Evolutionary conservation across 306 rosid genomes (phyloP).

Genomic region (Amphicarpaea edgeworthii): DNA sequence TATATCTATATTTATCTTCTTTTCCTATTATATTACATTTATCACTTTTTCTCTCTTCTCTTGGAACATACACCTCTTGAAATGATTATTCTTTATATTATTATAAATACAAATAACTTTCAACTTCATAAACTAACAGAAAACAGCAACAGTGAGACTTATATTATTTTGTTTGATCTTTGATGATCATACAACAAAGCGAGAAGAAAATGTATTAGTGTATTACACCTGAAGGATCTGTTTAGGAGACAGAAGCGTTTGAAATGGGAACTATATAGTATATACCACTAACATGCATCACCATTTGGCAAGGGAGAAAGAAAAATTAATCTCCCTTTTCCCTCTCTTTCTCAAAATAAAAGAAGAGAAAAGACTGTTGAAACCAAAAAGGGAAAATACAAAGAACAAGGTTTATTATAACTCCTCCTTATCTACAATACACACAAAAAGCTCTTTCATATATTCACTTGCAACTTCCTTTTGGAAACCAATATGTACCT

Average conservation of each 20-base stretch:
- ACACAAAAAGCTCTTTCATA: slow-evolving; percentile 42
- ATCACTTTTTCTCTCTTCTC: background rate
- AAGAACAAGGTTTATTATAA: slow-evolving; percentile 14
- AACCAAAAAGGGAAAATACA: slow-evolving; percentile 10
- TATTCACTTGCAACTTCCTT: slow-evolving; percentile 45
- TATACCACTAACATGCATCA: background rate
- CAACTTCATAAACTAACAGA: background rate
- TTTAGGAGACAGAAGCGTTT: background rate
- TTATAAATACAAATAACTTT: background rate
- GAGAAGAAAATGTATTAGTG: slow-evolving; percentile 10
- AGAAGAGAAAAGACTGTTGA: background rate
- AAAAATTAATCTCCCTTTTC: slow-evolving; percentile 42
- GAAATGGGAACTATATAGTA: slow-evolving; percentile 8
- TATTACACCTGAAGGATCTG: background rate
- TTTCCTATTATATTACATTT: background rate
- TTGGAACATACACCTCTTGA: no score
- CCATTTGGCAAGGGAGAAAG: slow-evolving; percentile 46
- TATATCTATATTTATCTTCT: background rate
- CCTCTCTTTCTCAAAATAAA: slow-evolving; percentile 7
- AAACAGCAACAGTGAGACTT: background rate
- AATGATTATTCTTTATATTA: no score
- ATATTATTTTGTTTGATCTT: background rate
- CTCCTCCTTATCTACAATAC: slow-evolving; percentile 35
- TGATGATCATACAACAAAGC: background rate
- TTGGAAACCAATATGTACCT: slow-evolving; percentile 36